A percentile compares a stretch with the other conserved stretches of the same genome.
phyloP scores from a whole-genome alignment of 2,329 filamentous ascomycete genomes.

The Fusarium acutatum region DNA sequence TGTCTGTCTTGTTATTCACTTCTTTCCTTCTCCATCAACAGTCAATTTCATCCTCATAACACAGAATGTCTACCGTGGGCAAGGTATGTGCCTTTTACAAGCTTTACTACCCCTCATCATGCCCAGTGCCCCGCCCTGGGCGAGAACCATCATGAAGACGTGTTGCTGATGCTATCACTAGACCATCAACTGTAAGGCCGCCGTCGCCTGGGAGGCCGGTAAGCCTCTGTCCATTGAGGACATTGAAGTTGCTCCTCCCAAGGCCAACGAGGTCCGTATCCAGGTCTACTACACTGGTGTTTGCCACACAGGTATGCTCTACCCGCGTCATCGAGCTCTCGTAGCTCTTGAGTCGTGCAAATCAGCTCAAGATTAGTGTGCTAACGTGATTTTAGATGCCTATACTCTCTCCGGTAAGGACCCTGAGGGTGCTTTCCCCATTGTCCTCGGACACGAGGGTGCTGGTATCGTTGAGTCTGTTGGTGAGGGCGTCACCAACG shows the following conservation, averaged over 20 bases:
- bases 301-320: slow-evolving; percentile 85
- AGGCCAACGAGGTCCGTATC: slow-evolving; percentile 94
- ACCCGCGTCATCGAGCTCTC: slow-evolving; percentile 10
- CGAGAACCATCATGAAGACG: slow-evolving; percentile 11
- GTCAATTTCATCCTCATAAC: slow-evolving; percentile 19
- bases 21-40: slow-evolving; percentile 22
- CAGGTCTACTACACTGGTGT: slow-evolving; percentile 98
- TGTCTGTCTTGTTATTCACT: slow-evolving; percentile 20
- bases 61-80: slow-evolving; percentile 59
- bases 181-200: slow-evolving; percentile 97
- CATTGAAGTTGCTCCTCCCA: slow-evolving; percentile 88
- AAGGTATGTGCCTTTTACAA: slow-evolving; percentile 52
- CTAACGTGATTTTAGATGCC: slow-evolving; percentile 68
- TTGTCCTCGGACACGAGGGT: slow-evolving; percentile 89
- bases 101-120: slow-evolving; percentile 27
- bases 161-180: slow-evolving; percentile 50
- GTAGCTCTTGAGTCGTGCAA: neutral
- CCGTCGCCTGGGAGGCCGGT: slow-evolving; percentile 96
- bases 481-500: slow-evolving; percentile 92
- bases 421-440: slow-evolving; percentile 92
- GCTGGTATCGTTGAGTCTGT: slow-evolving; percentile 93
- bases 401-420: slow-evolving; percentile 97
- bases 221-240: slow-evolving; percentile 91
- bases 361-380: neutral
- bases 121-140: slow-evolving; percentile 35